These are phyloP conservation scores for Santalum album DNA, from an alignment of 164 flowering plant species.

Conservation along the genomic window DNA sequence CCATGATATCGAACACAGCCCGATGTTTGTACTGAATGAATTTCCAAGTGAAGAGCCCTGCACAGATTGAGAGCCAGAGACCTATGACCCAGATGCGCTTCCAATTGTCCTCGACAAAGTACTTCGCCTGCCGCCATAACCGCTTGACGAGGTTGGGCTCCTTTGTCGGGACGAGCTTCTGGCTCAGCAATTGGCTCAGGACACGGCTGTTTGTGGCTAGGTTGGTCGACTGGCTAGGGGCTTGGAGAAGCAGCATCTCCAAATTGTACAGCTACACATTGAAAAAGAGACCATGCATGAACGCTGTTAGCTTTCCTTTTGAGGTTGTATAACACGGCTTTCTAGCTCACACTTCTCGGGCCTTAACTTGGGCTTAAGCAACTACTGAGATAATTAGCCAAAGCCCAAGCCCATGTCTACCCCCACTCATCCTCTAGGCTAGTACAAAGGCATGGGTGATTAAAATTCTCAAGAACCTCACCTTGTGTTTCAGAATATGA, in stretches of 20 bases:
- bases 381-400: too few relatives aligned
- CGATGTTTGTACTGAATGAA: conserved; percentile 50
- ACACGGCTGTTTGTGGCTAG: conserved; percentile 25
- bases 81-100: conserved; percentile 55
- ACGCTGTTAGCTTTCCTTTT: too few relatives aligned
- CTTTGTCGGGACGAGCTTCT: conserved; percentile 39
- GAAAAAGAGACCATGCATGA: background rate
- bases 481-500: too few relatives aligned
- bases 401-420: too few relatives aligned
- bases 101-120: conserved; percentile 64
- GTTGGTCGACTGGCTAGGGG: conserved; percentile 29
- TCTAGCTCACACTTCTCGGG: too few relatives aligned
- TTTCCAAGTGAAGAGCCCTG: conserved; percentile 57
- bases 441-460: too few relatives aligned
- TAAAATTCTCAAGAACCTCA: too few relatives aligned
- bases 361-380: too few relatives aligned
- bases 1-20: conserved; percentile 60
- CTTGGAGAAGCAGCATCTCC: conserved; percentile 53
- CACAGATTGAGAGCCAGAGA: conserved; percentile 48
- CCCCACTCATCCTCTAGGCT: too few relatives aligned
- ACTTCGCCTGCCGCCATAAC: conserved; percentile 11
- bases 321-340: too few relatives aligned
- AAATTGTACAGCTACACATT: conserved; percentile 37
- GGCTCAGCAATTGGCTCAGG: conserved; percentile 45
- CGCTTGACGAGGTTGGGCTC: conserved; percentile 38